Conservation (phyloP, 805 yeast species). For the Yarrowia sp. region DNA sequence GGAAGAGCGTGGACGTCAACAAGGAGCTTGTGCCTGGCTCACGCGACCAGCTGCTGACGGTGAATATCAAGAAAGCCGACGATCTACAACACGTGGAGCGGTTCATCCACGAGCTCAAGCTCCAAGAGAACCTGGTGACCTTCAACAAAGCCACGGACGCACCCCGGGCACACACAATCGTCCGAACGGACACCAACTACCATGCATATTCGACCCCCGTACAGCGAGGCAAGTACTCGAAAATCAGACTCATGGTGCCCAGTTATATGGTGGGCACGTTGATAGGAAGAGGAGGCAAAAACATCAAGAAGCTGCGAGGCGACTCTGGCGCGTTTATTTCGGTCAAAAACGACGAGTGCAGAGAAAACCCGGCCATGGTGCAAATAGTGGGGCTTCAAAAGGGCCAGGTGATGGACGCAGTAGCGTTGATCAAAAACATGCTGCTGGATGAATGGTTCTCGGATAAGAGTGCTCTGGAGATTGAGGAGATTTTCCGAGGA, state of each 20-base stretch:
- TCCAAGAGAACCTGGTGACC: background rate
- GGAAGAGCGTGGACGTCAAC: background rate
- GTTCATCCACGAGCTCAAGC: background rate
- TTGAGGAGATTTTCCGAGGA: background rate
- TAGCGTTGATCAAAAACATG: background rate
- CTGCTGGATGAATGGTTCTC: conserved; percentile 14
- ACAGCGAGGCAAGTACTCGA: background rate
- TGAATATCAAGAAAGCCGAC: background rate
- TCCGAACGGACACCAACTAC: background rate
- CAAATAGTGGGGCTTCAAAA: background rate
- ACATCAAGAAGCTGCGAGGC: background rate
- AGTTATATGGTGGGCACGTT: conserved; percentile 1
- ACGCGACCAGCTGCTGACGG: background rate
- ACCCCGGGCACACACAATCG: conserved; percentile 5
- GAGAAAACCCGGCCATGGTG: background rate
- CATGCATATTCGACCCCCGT: background rate
- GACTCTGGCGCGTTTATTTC: background rate
- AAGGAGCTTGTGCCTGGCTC: background rate
- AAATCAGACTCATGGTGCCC: background rate
- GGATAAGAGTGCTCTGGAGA: background rate
- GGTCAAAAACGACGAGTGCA: background rate
- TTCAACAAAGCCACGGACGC: background rate
- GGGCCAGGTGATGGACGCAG: background rate
- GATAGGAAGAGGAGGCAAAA: background rate
- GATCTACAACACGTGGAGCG: background rate